These are phyloP conservation scores for Tranzscheliella williamsii DNA, from an alignment of 1,284 basidiomycete species.

Conservation along the genomic window DNA sequence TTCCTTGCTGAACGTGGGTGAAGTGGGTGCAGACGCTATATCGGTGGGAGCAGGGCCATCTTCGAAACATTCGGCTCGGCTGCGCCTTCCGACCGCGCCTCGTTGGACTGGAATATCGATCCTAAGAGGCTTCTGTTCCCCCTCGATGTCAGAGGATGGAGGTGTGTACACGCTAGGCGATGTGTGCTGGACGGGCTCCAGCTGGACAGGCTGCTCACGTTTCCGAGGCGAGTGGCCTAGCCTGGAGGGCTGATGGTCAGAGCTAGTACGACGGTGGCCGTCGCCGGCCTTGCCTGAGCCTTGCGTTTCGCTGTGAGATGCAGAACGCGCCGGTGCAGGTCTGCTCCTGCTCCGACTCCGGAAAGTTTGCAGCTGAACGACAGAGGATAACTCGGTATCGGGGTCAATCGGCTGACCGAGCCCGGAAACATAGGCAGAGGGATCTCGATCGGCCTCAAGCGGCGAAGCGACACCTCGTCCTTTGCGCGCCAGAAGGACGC, in stretches of 20 bases:
- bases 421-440: conserved; percentile 54
- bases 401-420: conserved; percentile 56
- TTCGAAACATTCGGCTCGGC: conserved; percentile 2
- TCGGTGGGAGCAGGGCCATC: conserved; percentile 17
- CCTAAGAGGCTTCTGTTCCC: no score
- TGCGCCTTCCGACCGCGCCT: background rate
- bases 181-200: conserved; percentile 6
- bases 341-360: conserved; percentile 47
- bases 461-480: conserved; percentile 35
- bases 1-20: conserved; percentile 30
- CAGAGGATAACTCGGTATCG: conserved; percentile 53
- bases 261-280: background rate
- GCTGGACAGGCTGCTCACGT: conserved; percentile 9
- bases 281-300: background rate
- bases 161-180: background rate
- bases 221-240: background rate
- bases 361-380: conserved; percentile 57
- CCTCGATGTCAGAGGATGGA: background rate
- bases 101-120: background rate
- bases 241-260: background rate
- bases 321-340: conserved; percentile 6
- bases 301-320: conserved; percentile 2
- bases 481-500: background rate
- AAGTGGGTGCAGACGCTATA: conserved; percentile 32
- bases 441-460: conserved; percentile 32